Evolutionary conservation across 1,284 basidiomycete genomes (phyloP), one percentile per base, ranked within the genome.

Genomic region (Apiotrichum sp.): DNA sequence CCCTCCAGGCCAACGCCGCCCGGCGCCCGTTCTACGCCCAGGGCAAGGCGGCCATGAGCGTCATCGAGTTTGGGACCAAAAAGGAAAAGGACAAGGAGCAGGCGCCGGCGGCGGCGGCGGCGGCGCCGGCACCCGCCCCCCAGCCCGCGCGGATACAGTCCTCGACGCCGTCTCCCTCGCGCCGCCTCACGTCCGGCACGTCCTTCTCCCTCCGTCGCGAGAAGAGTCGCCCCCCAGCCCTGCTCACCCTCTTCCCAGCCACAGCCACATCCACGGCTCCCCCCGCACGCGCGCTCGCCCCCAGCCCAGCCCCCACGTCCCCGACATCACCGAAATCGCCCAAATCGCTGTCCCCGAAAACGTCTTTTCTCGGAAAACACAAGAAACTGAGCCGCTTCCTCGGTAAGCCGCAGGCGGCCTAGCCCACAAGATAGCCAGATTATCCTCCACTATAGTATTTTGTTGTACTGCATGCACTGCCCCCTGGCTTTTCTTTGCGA

Each of bases 21-120:
- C 50, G 58, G 35, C 50, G 55, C 38, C 43, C 55, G 2, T 62
- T 67, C 53, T 67, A 67, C 55, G 43, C 48, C 7, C 63, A 63
- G 47, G 56, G 56, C 53, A 55, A 56, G 44, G 62, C 62, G 11
- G 57, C 64, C 13, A 59, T 59, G 59, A 62, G 59, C 14, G 57
- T 58, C 29, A 58, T 67, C 50, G 65, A 65, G 49, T 54, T 67
- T 16, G 52, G 57, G 29, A 36, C 56, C 11, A 35, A 50, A 36
- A 42, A 39, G 33, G 39, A 47, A 14, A 13, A 11, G 13, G 16
- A 36, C 7, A 16, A 47, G 14, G 8, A n/a, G 50, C 2, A 22
- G 41, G 16, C n/a, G 51, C 29, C 43, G 1, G 39, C 35, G 1
- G 55, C 44, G 9, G 40, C 49, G 14, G 42, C 49, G 0, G 31